A percentile compares a stretch with the other conserved stretches of the same genome.
phyloP scores from a whole-genome alignment of 2,329 filamentous ascomycete genomes.

The Pezicula radicicola region DNA sequence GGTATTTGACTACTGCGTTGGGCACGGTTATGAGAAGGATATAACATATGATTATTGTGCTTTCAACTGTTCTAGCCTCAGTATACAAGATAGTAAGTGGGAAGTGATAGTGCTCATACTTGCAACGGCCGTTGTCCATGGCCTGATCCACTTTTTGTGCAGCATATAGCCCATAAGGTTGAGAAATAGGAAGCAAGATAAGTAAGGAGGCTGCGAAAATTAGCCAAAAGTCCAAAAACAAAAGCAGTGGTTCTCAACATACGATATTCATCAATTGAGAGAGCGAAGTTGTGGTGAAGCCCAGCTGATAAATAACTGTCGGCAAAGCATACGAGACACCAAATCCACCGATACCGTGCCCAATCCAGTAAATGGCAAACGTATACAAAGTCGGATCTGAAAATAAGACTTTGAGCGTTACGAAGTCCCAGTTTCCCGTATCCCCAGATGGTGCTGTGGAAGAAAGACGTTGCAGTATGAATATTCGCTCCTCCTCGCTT shows the following conservation, averaged over 20 bases:
- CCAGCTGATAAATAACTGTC: conserved; percentile 40
- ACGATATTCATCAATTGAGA: conserved; percentile 42
- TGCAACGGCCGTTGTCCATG: conserved; percentile 35
- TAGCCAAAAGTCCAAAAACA: background rate
- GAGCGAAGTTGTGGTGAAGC: conserved; percentile 36
- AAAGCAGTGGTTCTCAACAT: conserved; percentile 4
- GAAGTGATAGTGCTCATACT: conserved; percentile 25
- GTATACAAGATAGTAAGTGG: background rate
- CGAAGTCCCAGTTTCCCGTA: conserved; percentile 30
- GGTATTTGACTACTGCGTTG: conserved; percentile 32
- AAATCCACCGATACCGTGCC: conserved; percentile 39
- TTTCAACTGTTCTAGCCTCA: conserved; percentile 27
- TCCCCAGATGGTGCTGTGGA: conserved; percentile 27
- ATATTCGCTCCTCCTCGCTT: conserved; percentile 23
- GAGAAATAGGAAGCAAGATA: conserved; percentile 35
- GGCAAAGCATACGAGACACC: conserved; percentile 37
- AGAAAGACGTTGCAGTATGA: conserved; percentile 25
- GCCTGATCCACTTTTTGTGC: conserved; percentile 32
- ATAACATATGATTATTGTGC: conserved; percentile 35
- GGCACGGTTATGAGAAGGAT: conserved; percentile 34
- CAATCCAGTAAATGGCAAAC: conserved; percentile 36
- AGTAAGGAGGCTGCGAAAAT: conserved; percentile 31
- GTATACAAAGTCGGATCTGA: conserved; percentile 34
- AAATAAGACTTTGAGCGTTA: conserved; percentile 27
- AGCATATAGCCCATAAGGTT: conserved; percentile 31